Base-by-base conservation (phyloP, 179 eudicot genomes). In the Beta macrorhiza region DNA sequence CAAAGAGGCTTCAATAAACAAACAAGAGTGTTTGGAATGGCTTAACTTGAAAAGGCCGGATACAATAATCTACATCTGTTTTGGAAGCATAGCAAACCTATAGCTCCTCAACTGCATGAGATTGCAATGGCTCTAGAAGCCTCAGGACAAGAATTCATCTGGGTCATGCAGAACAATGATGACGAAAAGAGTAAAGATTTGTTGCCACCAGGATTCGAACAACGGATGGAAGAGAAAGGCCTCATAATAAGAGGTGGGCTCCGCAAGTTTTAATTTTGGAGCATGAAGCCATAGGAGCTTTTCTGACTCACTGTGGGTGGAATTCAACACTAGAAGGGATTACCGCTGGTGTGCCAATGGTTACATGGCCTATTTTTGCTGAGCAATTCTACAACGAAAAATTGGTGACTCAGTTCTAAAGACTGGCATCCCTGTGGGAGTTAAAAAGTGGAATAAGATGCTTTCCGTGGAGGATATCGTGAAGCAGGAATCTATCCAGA, bases 231-330 rank as follows among this genome's bases (percentile, higher is more conserved):
- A 75, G 78, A 16, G 29, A 75, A 75, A 74, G 64, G 78, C 0
- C 29, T 75, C 1, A 19, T 75, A 37, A 83, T 88, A 45, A 72
- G 87, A 72, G 90, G 13, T 88, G 65, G 90, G 85, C 88, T 0
- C 90, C 90, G 0, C 88, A 88, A 63, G 59, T 86, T n/a, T 56
- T 86, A 45, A 84, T 88, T 17, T 74, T 88, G 45, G 86, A 79
- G 8, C 86, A 88, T 20, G 73, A 77, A 69, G 83, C 90, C 2
- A 44, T 86, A 45, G 90, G 90, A 57, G 90, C 80, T 15, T 84
- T 86, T 55, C 49, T 88, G 80, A 86, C 90, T 65, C 90, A 74
- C 29, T 87, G 87, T 72, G 90, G 86, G 47, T 88, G 88, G 90
- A 88, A 86, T 64, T 84, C 90, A 0, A 62, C 73, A 57, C 74